Evolutionary conservation across 768 basidiomycete species (phyloP), one percentile per base, ranked within the genome.

Genomic region (Cystobasidium ongulense): DNA sequence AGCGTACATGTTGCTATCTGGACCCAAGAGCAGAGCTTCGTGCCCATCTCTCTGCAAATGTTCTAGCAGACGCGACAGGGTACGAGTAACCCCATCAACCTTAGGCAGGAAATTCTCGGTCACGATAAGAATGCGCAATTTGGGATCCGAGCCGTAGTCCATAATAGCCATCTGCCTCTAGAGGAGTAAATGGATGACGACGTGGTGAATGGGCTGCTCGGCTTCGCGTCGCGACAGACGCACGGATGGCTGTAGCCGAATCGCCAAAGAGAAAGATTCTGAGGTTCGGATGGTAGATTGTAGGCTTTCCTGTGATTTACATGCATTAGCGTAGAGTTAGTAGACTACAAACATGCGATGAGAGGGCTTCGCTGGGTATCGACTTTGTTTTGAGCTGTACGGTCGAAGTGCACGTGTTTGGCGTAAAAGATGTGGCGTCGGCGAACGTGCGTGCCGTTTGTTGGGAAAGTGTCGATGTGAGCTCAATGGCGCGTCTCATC

Each of bases 21-120:
- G 84, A 0, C 84, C 83, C 13, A 84, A 77, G 0, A 85, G 80
- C 73, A 84, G 80, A 23, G 82, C 82, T 61, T 82, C 79, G 76
- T 84, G 83, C 5, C 84, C 84, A 59, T 82, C 80, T 25, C 76
- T 73, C 66, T 81, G 77, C 2, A 85, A 78, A 71, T 84, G 82
- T 57, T 82, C 81, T 21, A 85, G 80, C 4, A 85, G 78, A 41
- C 81, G 78, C 1, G 83, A 82, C 0, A 85, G 74, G 0, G 83
- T 84, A 17, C 84, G 71, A 0, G 84, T 85, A 1, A 84, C 83
- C 0, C 84, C 84, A 76, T 85, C 84, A 31, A 84, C 78, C 68
- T 77, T 70, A 17, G 78, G 78, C 10, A 78, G 46, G 54, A 77
- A 78, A 72, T 78, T 78, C 57, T 78, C 78, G 2, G 76, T 71